Conservation (phyloP, 306 rosid species). For the Quercus suber region DNA sequence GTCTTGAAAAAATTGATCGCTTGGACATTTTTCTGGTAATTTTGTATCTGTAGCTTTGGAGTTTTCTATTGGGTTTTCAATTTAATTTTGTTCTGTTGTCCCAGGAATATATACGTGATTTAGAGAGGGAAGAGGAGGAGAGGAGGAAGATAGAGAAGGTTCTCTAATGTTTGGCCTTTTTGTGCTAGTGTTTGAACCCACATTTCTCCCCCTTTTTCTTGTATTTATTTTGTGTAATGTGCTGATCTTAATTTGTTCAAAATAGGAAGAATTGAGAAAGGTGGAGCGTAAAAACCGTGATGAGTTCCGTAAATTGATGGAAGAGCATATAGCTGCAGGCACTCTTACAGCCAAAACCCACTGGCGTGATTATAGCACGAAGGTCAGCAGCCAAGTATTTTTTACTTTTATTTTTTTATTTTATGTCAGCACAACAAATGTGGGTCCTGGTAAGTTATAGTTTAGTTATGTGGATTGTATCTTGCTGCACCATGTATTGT, state of each 20-base stretch:
- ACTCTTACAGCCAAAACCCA: constrained; percentile 72
- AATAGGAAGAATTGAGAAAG: constrained; percentile 89
- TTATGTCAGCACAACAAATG: constrained; percentile 1
- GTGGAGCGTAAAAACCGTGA: constrained; percentile 86
- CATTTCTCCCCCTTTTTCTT: not conserved
- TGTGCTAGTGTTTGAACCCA: constrained; percentile 4
- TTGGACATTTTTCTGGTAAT: constrained; percentile 76
- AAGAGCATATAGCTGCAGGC: constrained; percentile 70
- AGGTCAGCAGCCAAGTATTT: constrained; percentile 38
- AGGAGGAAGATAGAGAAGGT: constrained; percentile 90
- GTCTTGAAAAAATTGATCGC: constrained; percentile 86
- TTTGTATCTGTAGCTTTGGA: constrained; percentile 7
- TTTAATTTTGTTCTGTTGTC: constrained; percentile 24
- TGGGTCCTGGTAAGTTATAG: not conserved
- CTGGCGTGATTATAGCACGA: constrained; percentile 82
- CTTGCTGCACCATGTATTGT: constrained; percentile 14
- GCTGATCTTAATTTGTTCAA: constrained; percentile 32
- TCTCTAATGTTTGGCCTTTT: constrained; percentile 17
- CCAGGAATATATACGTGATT: constrained; percentile 76
- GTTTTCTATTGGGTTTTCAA: constrained; percentile 15
- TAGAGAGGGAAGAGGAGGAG: constrained; percentile 94
- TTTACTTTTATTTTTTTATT: constrained; percentile 5
- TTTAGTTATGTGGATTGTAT: constrained; percentile 7
- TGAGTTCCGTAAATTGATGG: constrained; percentile 91
- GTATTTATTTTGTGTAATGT: constrained; percentile 15